Conservation (phyloP, 2,329 filamentous ascomycete genomes). For the Trichophyton rubrum region DNA sequence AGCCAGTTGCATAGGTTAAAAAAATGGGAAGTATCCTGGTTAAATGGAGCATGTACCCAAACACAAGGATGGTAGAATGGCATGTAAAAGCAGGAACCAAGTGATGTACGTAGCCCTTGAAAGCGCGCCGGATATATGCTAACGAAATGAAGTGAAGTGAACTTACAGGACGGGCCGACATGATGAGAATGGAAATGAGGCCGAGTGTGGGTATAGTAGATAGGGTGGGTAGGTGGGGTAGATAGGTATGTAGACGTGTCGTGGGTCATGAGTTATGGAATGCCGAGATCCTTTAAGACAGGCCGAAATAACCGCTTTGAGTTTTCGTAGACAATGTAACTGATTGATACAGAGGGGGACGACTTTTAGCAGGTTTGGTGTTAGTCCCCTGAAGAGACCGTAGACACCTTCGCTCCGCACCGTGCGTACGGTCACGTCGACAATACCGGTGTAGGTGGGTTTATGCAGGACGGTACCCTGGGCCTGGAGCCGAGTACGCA, state of each 20-base stretch:
- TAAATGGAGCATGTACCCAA: not conserved
- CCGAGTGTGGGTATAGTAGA: not conserved
- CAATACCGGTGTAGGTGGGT: slow-evolving; percentile 77
- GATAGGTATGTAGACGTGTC: not conserved
- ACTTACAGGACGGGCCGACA: not conserved
- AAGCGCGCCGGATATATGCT: slow-evolving; percentile 2
- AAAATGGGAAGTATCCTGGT: not conserved
- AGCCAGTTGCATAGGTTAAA: not conserved
- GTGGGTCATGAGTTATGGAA: not conserved
- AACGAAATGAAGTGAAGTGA: not conserved
- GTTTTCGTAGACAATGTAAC: slow-evolving; percentile 87
- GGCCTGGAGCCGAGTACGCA: slow-evolving; percentile 82
- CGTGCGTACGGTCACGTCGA: slow-evolving; percentile 77
- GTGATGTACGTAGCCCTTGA: not conserved
- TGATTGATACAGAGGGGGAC: slow-evolving; percentile 92
- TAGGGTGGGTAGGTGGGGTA: not conserved
- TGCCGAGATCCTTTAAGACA: slow-evolving; percentile 24
- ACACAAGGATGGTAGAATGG: too few species aligned
- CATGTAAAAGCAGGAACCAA: not conserved
- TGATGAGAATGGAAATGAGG: not conserved
- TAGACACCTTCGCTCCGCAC: slow-evolving; percentile 68
- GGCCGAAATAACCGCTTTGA: slow-evolving; percentile 61
- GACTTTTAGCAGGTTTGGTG: slow-evolving; percentile 91
- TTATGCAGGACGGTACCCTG: slow-evolving; percentile 90
- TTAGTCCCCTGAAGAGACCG: slow-evolving; percentile 87